Conservation (phyloP, 2,329 filamentous ascomycete genomes). For the Tolypocladium amazonense region DNA sequence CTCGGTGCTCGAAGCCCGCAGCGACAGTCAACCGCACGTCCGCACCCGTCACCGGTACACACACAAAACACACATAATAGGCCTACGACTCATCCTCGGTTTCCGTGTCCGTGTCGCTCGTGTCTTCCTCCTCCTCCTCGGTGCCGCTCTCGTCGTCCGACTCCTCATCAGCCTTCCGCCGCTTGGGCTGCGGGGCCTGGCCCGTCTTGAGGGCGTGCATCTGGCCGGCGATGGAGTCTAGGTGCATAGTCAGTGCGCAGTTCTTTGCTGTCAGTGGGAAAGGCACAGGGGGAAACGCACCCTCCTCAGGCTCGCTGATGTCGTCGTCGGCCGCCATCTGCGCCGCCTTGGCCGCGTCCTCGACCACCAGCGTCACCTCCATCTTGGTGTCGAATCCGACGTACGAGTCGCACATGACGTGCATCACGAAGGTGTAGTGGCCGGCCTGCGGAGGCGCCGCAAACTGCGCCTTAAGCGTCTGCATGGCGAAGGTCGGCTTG, state of each 20-base stretch:
- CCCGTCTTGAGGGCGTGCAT: constrained; percentile 80
- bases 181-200: constrained; percentile 46
- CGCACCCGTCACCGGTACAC: background rate
- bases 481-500: constrained; percentile 86
- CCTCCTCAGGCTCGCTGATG: constrained; percentile 96
- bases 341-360: constrained; percentile 77
- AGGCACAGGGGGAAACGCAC: constrained; percentile 39
- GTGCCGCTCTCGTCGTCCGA: constrained; percentile 77
- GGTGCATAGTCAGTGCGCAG: constrained; percentile 10
- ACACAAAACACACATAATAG: background rate
- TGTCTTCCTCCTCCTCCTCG: constrained; percentile 53
- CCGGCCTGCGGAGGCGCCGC: constrained; percentile 86
- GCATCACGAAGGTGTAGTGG: constrained; percentile 89
- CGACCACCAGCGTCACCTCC: constrained; percentile 80
- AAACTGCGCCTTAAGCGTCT: constrained; percentile 96
- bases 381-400: constrained; percentile 87
- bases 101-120: constrained; percentile 58
- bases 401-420: constrained; percentile 90
- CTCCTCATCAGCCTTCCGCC: constrained; percentile 37
- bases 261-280: background rate
- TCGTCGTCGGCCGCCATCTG: constrained; percentile 80
- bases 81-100: constrained; percentile 49
- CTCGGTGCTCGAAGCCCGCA: background rate
- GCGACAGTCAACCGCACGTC: background rate
- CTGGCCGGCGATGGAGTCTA: constrained; percentile 82